Evolutionary conservation across 108 stramenopile genomes (phyloP), one percentile per base, ranked within the genome.

Genomic region (Nitzschia inconspicua): DNA sequence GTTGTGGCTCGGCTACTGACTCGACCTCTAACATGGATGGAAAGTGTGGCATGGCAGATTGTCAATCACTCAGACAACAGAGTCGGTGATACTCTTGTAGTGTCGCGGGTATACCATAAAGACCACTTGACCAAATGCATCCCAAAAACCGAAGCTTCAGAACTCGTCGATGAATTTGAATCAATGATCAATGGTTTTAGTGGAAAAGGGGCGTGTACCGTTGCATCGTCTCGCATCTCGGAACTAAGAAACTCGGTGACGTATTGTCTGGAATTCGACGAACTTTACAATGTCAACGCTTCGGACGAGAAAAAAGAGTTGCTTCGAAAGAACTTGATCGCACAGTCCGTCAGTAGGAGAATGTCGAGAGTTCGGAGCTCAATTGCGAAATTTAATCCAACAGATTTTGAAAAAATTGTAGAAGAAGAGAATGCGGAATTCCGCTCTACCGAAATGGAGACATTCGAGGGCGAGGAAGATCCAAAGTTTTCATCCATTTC

Each of bases 1-100:
- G 23, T 34, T 14, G 66, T 76, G 4, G 62, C 76, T 0, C 64
- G 47, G 14, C 47, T 50, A 20, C 44, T 85, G 31, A 81, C 80
- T 0, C 36, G 58, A 24, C 80, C 79, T 6, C 57, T 85, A 24
- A 65, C 50, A 11, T 85, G 79, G 79, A 81, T 85, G 70, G 51
- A 73, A 3, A 22, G 7, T 32, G 63, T 70, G 13, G 73, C 63
- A 26, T 50, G 61, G 42, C 42, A 64, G 11, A 71, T 81, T 47
- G 54, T 78, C 20, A 60, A 65, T 18, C 75, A 60, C 29, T 63
- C 54, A n/a, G 71, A 68, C n/a, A 40, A 61, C 4, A 41, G 47
- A 22, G 41, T 35, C 4, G 10, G n/a, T 9, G 55, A 59, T 14
- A 41, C 40, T 26, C 32, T 55, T 7, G 26, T 47, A 9, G 44